These are phyloP conservation scores for Ophiostoma ulmi DNA, from an alignment of 2,329 filamentous ascomycete species.

Conservation along the genomic window DNA sequence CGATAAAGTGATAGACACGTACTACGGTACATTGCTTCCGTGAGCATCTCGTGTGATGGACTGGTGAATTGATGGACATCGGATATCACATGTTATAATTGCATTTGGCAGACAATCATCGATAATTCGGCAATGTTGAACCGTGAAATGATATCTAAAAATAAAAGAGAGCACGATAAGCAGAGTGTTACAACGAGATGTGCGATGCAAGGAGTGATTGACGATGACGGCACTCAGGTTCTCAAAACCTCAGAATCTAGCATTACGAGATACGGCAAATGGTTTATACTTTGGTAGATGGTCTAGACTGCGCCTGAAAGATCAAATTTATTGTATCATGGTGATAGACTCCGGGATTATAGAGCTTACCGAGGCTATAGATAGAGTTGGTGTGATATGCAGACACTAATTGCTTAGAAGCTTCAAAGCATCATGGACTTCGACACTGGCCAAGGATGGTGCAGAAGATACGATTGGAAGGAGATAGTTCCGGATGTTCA, in stretches of 20 bases:
- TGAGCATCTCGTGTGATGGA: neutral
- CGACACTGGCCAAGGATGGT: neutral
- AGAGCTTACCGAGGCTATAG: neutral
- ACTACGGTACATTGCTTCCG: neutral
- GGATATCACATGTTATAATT: neutral
- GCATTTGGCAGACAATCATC: neutral
- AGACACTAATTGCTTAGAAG: neutral
- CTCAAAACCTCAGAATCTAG: neutral
- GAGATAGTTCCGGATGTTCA: neutral
- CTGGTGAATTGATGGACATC: neutral
- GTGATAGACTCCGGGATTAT: neutral
- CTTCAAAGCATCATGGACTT: neutral
- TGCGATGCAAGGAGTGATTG: neutral
- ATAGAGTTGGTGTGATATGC: neutral
- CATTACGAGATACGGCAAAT: no score
- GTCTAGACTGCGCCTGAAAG: neutral
- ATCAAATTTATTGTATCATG: neutral
- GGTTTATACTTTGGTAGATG: no score
- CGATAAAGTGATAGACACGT: neutral
- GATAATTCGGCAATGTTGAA: neutral
- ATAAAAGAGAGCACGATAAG: no score
- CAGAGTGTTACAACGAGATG: neutral
- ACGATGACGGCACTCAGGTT: neutral
- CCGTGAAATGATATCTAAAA: neutral
- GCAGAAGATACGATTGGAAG: slow-evolving; percentile 4